Evolutionary conservation across 352 stramenopile genomes (phyloP), one percentile per base, ranked within the genome.

Genomic region (Phytopythium aichiense): DNA sequence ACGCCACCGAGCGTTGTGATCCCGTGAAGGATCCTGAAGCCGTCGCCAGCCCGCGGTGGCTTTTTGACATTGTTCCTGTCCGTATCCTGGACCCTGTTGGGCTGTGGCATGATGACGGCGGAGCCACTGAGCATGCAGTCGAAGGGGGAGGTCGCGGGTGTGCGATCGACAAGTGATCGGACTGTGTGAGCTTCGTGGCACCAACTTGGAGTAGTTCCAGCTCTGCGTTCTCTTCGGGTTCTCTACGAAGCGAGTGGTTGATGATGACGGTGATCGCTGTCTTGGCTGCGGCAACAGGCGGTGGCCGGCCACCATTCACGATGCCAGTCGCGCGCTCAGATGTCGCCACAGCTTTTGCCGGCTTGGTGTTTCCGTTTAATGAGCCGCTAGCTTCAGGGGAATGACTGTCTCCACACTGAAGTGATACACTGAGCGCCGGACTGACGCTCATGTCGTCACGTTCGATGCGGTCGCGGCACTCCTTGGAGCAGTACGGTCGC

Each of bases 371-470:
- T 4, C 48, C 48, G 37, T 38, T 54, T 7, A n/a, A 20, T 31
- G 48, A 37, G 15, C 13, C 48, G 15, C 15, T 23, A 31, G 16
- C 16, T 2, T 35, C 25, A 2, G 22, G 5, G 2, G 46, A 23
- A 18, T 22, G 18, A 25, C 1, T 8, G 4, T 58, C 53, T 15
- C 15, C 35, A 16, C n/a, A 22, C 23, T 58, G 53, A 18, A 58
- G 33, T 1, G 53, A 58, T 9, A 71, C 65, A 25, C 74, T 81
- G 5, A 79, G 58, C 2, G 66, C 66, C 7, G 75, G 57, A 12
- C 66, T 71, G 37, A 84, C 67, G n/a, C 73, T 72, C 28, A 84
- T 78, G 56, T 80, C 76, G 43, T 57, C 55, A 23, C 63, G 61
- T 35, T 84, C 71, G 40, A 81, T 74, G 12, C 56, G 69, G 25